Evolutionary conservation across 495 filamentous ascomycete species (phyloP).

Genomic region (Aspergillus taichungensis): DNA sequence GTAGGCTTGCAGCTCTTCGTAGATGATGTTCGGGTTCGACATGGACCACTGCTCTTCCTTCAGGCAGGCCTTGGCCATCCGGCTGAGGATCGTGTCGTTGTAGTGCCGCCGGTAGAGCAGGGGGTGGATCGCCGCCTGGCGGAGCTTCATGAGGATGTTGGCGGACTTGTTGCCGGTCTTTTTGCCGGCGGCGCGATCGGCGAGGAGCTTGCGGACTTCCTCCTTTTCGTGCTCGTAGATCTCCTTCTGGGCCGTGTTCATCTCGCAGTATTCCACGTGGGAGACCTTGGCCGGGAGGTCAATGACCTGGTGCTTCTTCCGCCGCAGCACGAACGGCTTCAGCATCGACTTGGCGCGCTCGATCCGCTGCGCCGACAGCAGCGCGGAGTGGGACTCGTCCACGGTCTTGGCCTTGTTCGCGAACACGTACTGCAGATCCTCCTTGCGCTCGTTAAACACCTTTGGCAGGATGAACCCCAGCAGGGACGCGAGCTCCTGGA

Average conservation of each 20-base stretch:
- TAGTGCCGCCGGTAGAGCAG: conserved; percentile 78
- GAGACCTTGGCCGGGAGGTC: conserved; percentile 76
- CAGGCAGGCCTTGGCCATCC: conserved; percentile 70
- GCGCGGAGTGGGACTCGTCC: conserved; percentile 57
- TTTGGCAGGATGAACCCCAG: conserved; percentile 85
- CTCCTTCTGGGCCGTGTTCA: conserved; percentile 57
- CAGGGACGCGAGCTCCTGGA: conserved; percentile 81
- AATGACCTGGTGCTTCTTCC: conserved; percentile 93
- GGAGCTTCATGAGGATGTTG: conserved; percentile 84
- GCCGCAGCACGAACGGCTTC: conserved; percentile 85
- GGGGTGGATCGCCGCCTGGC: conserved; percentile 89
- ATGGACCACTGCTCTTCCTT: conserved; percentile 51
- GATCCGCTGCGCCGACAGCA: conserved; percentile 80
- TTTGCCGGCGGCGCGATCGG: conserved; percentile 48
- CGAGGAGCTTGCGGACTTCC: conserved; percentile 45
- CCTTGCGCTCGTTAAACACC: conserved; percentile 63
- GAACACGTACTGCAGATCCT: conserved; percentile 74
- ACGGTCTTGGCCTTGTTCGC: conserved; percentile 82
- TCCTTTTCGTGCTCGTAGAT: conserved; percentile 61
- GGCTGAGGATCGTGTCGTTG: conserved; percentile 57
- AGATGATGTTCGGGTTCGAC: conserved; percentile 56
- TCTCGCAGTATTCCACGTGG: conserved; percentile 67
- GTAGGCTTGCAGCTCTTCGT: conserved; percentile 61
- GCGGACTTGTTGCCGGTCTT: conserved; percentile 46
- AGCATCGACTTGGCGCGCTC: conserved; percentile 82